Base-by-base conservation (phyloP, 345 rosid species). In the Aquilaria yunnanensis region DNA sequence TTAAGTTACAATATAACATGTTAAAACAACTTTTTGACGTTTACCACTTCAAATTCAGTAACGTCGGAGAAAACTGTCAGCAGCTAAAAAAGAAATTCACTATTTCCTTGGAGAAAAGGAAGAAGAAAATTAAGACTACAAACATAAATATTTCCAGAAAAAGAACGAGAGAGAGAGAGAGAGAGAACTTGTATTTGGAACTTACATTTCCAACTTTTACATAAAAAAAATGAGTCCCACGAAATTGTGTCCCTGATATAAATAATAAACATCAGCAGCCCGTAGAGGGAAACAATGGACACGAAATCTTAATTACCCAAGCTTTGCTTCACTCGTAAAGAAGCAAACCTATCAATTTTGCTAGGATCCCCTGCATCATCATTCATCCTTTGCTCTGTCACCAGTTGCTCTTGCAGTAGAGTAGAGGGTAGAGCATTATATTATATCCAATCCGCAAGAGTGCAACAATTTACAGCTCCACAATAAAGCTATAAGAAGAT, bases 401-500 rank as follows among this genome's bases (percentile, higher is more conserved):
- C 60, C 3, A 51, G 64, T 56, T 58, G 56, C 56, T 63, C 74
- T 72, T 16, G 51, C 63, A 54, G 62, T 57, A 58, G 46, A 64
- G 65, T 68, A 67, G 13, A 67, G 50, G 59, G 61, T 34, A 23
- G 30, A 67, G 67, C 66, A 51, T 37, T 23, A 23, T 23, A 23
- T 37, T 37, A 51, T 54, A 49, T 68, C 59, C 70, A 48, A 46
- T 62, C 74, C 75, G 64, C 52, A 14, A 47, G 54, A 67, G 71
- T 53, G 61, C 55, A 47, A 55, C 77, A 70, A 68, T 84, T 70
- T 72, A 79, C 83, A 78, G 57, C 67, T 68, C 47, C 64, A 51
- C 54, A 62, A 29, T 67, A 23, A 23, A 23, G 23, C 23, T 23
- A 23, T 23, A 50, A 55, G 62, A 51, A 12, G 60, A 12, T 70